These are phyloP conservation scores for Aureoboletus auriporus DNA, from an alignment of 768 basidiomycete genomes.

Conservation along the genomic window DNA sequence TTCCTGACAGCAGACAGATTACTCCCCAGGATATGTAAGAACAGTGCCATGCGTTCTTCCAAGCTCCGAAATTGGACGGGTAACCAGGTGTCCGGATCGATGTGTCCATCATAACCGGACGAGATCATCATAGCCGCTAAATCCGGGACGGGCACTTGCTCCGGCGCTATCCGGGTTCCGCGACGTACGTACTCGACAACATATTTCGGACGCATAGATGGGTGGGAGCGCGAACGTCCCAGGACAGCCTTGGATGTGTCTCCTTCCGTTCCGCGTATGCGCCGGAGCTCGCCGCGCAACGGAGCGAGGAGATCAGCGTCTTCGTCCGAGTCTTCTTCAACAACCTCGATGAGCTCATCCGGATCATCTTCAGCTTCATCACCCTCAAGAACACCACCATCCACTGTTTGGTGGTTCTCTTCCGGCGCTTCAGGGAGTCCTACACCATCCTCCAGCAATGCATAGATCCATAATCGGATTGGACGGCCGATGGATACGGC, in stretches of 20 bases:
- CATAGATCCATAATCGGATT: conserved; percentile 62
- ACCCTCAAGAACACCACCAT: conserved; percentile 19
- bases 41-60: conserved; percentile 48
- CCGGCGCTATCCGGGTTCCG: conserved; percentile 59
- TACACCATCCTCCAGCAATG: conserved; percentile 63
- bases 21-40: conserved; percentile 56
- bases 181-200: conserved; percentile 63
- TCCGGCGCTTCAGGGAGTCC: conserved; percentile 46
- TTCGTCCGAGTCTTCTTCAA: conserved; percentile 51
- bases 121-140: conserved; percentile 46
- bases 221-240: conserved; percentile 23
- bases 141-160: conserved; percentile 50
- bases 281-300: conserved; percentile 61
- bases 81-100: conserved; percentile 24
- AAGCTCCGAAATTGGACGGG: conserved; percentile 49
- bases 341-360: conserved; percentile 66
- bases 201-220: conserved; percentile 17
- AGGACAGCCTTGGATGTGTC: conserved; percentile 19
- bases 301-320: conserved; percentile 60
- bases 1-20: conserved; percentile 44
- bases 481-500: conserved; percentile 58
- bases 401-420: conserved; percentile 5
- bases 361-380: conserved; percentile 44
- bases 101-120: conserved; percentile 23
- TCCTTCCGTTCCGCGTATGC: conserved; percentile 46